Base-by-base conservation (phyloP, 192 early-diverging fungal genomes). In the Coemansia sp. region DNA sequence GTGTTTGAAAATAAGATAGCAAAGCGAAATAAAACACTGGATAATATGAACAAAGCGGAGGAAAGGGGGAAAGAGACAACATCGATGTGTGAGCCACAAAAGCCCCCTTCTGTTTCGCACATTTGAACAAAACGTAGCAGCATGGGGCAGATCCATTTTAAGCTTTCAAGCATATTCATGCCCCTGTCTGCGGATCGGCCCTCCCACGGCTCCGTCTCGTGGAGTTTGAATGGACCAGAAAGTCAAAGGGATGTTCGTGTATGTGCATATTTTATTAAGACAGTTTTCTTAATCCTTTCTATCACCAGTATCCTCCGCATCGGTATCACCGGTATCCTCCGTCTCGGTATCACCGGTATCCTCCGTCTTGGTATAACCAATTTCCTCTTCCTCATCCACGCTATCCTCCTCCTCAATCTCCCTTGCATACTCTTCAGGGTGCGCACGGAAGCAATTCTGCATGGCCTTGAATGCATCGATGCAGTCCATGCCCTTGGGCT, bases 401-500 rank as follows among this genome's bases (percentile, higher is more conserved):
- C n/a, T n/a, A n/a, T 84, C 82, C 5, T 88, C 88, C 1, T 87
- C 86, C 4, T 86, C 91, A 15, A 88, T 72, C 68, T 92, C 91
- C 23, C 82, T 83, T 7, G 86, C 91, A 68, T 98, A 98, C 27
- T 92, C 87, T 28, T 98, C 96, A 13, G 96, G 96, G 67, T 98
- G 83, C n/a, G 83, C 83, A 52, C 87, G 74, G 73, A 94, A 94
- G 57, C 96, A 98, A 36, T 89, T 84, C 69, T 97, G 95, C 97
- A 99, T 99, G 15, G 79, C 88, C 66, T 89, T 84, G 71, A 99
- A 99, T 61, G 87, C 85, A 22, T 93, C 92, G 29, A 99, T 82
- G 62, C 97, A 99, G 76, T 99, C 95, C 27, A 91, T 85, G n/a
- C 97, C 97, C 77, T 99, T 96, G 30, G 95, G 97, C 53, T 97